Evolutionary conservation across 2,329 filamentous ascomycete genomes (phyloP).

Genomic region (Ophiocordyceps camponoti-floridani): DNA sequence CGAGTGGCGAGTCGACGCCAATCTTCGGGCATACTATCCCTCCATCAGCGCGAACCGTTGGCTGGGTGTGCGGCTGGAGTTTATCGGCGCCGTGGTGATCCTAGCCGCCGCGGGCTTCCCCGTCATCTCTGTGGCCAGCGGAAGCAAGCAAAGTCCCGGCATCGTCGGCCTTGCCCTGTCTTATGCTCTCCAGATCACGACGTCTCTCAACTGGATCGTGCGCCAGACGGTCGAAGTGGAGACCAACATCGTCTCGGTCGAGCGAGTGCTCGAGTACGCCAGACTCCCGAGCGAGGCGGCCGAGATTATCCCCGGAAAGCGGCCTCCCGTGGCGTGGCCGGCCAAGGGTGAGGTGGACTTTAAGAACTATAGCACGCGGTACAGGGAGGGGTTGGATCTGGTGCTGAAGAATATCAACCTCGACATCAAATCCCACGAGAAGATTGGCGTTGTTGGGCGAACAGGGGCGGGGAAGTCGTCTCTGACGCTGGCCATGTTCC

Average conservation of each 20-base stretch:
- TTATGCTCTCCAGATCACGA: constrained; percentile 91
- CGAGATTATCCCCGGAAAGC: constrained; percentile 75
- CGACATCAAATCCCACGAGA: constrained; percentile 89
- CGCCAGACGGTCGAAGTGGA: constrained; percentile 98
- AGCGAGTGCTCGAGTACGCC: constrained; percentile 92
- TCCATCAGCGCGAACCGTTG: constrained; percentile 89
- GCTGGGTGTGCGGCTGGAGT: constrained; percentile 87
- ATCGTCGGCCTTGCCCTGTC: constrained; percentile 89
- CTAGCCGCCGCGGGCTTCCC: constrained; percentile 68
- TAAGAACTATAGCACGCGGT: constrained; percentile 85
- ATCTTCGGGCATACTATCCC: constrained; percentile 85
- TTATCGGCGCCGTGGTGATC: constrained; percentile 89
- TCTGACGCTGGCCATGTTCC: constrained; percentile 79
- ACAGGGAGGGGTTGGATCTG: constrained; percentile 74
- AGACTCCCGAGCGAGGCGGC: constrained; percentile 81
- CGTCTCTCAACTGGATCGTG: constrained; percentile 97
- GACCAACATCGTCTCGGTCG: constrained; percentile 98
- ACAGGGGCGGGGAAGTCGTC: constrained; percentile 95
- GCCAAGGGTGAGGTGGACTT: constrained; percentile 76
- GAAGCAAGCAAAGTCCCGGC: constrained; percentile 47
- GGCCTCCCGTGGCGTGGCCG: constrained; percentile 83
- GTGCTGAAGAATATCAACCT: constrained; percentile 87
- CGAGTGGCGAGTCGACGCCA: constrained; percentile 92
- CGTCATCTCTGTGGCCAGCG: constrained; percentile 59
- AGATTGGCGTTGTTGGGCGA: constrained; percentile 91